Percentiles rank a stretch among this genome's conserved stretches.
Conservation (phyloP, 176 grass and related monocot species). For the Poa annua region DNA sequence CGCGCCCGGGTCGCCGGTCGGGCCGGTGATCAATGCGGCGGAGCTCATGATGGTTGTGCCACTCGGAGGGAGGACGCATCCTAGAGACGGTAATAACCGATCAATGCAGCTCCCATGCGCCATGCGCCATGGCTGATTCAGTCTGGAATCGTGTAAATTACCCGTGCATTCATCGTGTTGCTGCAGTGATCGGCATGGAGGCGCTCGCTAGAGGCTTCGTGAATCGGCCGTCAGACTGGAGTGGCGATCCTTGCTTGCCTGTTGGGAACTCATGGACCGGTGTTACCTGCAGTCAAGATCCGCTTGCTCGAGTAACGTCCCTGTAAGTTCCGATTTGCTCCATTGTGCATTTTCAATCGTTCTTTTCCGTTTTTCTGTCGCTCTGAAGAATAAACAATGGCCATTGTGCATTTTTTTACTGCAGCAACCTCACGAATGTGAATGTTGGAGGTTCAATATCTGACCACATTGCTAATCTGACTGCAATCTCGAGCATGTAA, state of each 20-base stretch:
- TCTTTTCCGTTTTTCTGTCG: not conserved
- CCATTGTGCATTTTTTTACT: not conserved
- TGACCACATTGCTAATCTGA: constrained; percentile 70
- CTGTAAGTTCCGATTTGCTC: constrained; percentile 43
- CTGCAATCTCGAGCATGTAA: constrained; percentile 76
- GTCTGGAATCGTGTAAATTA: not conserved
- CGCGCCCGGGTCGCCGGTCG: constrained; percentile 56
- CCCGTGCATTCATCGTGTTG: not conserved
- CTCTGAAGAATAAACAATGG: constrained; percentile 3
- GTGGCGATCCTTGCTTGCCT: constrained; percentile 87
- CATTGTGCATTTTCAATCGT: too few relatives aligned
- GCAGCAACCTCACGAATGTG: constrained; percentile 80
- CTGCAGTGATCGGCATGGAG: constrained; percentile 83
- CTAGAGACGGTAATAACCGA: constrained; percentile 74
- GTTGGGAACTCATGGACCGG: constrained; percentile 78
- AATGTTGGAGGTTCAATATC: constrained; percentile 64
- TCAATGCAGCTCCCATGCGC: not conserved
- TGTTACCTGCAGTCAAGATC: constrained; percentile 58
- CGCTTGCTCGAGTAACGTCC: constrained; percentile 53
- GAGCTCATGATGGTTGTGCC: constrained; percentile 81
- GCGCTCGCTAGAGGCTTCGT: constrained; percentile 63
- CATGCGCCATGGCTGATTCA: not conserved
- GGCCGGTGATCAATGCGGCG: constrained; percentile 88
- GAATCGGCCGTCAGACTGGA: constrained; percentile 75
- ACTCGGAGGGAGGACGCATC: constrained; percentile 72